These are phyloP conservation scores for Penicillium salamii DNA, from an alignment of 495 filamentous ascomycete genomes.

Conservation along the genomic window DNA sequence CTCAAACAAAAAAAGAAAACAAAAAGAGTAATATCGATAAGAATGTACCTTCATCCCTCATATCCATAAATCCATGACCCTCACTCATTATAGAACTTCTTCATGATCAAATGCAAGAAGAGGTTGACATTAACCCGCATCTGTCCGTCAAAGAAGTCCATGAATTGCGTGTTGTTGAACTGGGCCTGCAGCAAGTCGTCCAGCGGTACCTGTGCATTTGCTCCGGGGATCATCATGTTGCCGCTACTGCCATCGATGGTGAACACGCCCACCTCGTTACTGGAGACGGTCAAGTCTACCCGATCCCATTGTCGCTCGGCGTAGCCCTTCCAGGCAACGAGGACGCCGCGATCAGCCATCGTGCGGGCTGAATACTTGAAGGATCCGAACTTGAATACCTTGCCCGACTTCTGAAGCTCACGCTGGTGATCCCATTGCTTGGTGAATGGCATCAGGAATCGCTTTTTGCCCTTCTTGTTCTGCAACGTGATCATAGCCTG, in stretches of 20 bases:
- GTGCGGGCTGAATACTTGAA: constrained; percentile 94
- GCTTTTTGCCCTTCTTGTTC: constrained; percentile 93
- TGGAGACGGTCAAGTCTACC: constrained; percentile 89
- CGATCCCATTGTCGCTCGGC: constrained; percentile 83
- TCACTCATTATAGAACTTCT: constrained; percentile 88
- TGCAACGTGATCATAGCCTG: constrained; percentile 98
- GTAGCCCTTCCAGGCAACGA: constrained; percentile 85
- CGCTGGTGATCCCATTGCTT: constrained; percentile 98
- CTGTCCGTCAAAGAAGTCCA: constrained; percentile 87
- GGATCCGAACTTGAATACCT: constrained; percentile 92
- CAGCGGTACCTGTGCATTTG: constrained; percentile 82
- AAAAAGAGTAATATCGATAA: constrained; percentile 27
- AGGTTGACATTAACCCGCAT: constrained; percentile 92
- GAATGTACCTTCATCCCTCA: constrained; percentile 27
- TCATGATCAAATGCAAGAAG: constrained; percentile 91
- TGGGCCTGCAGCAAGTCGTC: constrained; percentile 95
- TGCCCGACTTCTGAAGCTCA: constrained; percentile 85
- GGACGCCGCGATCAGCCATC: constrained; percentile 87
- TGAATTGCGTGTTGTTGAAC: constrained; percentile 92
- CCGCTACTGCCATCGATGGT: constrained; percentile 87
- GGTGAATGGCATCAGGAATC: constrained; percentile 94
- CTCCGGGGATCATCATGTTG: constrained; percentile 93
- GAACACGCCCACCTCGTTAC: constrained; percentile 93
- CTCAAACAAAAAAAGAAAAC: constrained; percentile 24
- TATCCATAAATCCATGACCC: constrained; percentile 18